Base-by-base conservation (phyloP, 306 rosid genomes). In the Rosa lucieae region DNA sequence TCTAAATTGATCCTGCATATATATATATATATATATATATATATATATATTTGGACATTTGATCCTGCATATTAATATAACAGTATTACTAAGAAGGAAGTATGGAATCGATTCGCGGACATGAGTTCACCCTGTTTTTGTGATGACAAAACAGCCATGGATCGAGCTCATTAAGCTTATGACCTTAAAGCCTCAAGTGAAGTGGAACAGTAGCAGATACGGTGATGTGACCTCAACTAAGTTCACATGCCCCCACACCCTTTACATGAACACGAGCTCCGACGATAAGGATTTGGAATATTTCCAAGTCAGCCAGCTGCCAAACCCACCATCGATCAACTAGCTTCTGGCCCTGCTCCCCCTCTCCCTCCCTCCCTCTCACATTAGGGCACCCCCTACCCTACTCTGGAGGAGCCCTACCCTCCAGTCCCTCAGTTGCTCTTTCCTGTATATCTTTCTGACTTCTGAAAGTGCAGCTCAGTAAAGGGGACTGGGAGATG, bases 401-500 rank as follows among this genome's bases (percentile, higher is more conserved):
- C 71, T 66, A 66, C 70, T 35, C 71, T 39, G 47, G 46, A 7
- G 46, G 47, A 35, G n/a, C 46, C 63, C 29, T 52, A 40, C 77
- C 77, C 68, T 55, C 39, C 76, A 32, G 20, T 4, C 59, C 56
- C 65, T 82, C 48, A 67, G 26, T 39, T 14, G 71, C 71, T 39
- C 71, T 67, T 15, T 40, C 47, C 44, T 67, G 14, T 67, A 66
- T 66, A 8, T 67, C 48, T 67, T 20, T 67, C 71, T 67, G 47
- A 37, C 48, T 17, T 78, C 72, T 61, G 77, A 37, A 21, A 10
- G 48, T 11, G 75, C 79, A 82, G 84, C 21, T 76, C 52, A 42
- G 85, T 85, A 84, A 66, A 76, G 76, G 89, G 80, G 86, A 85
- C 80, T 81, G 90, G 89, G 85, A 72, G 87, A 79, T 10, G 71